A percentile compares a stretch with the other conserved stretches of the same genome.
Evolutionary conservation across 208 protist species (phyloP).

Genomic region (Wallacemonas collosoma): DNA sequence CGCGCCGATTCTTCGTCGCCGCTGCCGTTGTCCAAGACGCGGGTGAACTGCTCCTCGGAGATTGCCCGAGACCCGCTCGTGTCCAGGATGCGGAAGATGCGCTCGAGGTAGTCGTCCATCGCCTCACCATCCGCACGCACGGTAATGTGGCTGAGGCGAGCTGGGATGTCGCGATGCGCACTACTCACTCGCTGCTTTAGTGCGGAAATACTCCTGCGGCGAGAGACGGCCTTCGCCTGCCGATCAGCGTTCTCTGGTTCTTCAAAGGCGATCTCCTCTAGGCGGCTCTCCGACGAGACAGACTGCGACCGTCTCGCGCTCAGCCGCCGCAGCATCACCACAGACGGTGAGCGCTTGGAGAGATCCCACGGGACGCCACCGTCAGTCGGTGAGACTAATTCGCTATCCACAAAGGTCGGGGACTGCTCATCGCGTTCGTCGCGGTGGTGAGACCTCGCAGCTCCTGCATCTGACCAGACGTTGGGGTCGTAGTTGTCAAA

Average conservation of each 20-base stretch:
- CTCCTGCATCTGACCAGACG: not conserved
- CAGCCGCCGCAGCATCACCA: constrained; percentile 39
- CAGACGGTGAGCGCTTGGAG: constrained; percentile 31
- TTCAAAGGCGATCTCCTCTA: constrained; percentile 26
- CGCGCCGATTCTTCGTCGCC: constrained; percentile 2
- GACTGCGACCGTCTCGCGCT: constrained; percentile 26
- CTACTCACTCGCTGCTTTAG: constrained; percentile 34
- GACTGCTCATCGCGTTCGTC: not conserved
- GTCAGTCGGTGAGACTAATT: not conserved
- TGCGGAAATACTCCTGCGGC: constrained; percentile 22
- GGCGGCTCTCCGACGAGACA: constrained; percentile 9
- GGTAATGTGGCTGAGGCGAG: constrained; percentile 5
- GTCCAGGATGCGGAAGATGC: constrained; percentile 30
- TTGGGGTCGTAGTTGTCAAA: constrained; percentile 23
- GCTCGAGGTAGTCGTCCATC: constrained; percentile 25
- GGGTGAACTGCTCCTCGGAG: constrained; percentile 20
- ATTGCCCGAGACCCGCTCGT: constrained; percentile 18
- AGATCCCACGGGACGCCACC: constrained; percentile 13
- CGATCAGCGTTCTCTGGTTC: not conserved
- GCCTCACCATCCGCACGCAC: constrained; percentile 13
- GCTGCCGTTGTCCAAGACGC: not conserved
- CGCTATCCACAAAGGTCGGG: constrained; percentile 7
- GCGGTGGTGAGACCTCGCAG: not conserved
- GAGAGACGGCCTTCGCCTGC: constrained; percentile 2
- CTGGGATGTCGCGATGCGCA: constrained; percentile 38